Evolutionary conservation across 2,329 filamentous ascomycete species (phyloP).

Genomic region (Beauveria pseudobassiana): DNA sequence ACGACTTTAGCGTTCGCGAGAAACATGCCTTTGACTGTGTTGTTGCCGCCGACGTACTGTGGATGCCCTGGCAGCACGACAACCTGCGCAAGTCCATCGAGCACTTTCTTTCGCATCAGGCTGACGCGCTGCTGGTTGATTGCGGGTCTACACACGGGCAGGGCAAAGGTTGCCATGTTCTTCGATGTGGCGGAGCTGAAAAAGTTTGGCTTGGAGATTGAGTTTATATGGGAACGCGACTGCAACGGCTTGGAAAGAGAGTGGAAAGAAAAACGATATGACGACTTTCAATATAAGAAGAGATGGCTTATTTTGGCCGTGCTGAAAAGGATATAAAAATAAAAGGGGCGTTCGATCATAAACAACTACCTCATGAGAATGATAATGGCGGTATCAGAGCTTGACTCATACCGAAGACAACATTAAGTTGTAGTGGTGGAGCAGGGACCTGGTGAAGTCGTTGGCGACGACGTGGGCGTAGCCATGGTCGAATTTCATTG

Average conservation of each 20-base stretch:
- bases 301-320: constrained; percentile 54
- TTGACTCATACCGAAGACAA: too few species aligned
- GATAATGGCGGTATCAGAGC: too few species aligned
- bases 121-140: constrained; percentile 54
- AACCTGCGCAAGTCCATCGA: constrained; percentile 55
- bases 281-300: constrained; percentile 53
- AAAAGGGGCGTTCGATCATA: too few species aligned
- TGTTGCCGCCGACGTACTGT: constrained; percentile 59
- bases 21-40: constrained; percentile 45
- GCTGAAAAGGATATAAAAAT: constrained; percentile 25
- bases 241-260: constrained; percentile 51
- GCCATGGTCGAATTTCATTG: too few species aligned
- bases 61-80: constrained; percentile 64
- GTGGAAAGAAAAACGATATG: constrained; percentile 52
- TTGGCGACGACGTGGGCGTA: too few species aligned
- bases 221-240: constrained; percentile 59
- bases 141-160: constrained; percentile 65
- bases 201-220: constrained; percentile 44
- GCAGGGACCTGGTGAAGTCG: too few species aligned
- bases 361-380: too few species aligned
- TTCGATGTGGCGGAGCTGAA: constrained; percentile 43
- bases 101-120: constrained; percentile 46
- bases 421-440: too few species aligned
- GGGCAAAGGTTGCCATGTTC: constrained; percentile 57
- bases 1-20: constrained; percentile 15